These are phyloP conservation scores for Drosera capensis DNA, from an alignment of 148 eudicot species.

Conservation along the genomic window DNA sequence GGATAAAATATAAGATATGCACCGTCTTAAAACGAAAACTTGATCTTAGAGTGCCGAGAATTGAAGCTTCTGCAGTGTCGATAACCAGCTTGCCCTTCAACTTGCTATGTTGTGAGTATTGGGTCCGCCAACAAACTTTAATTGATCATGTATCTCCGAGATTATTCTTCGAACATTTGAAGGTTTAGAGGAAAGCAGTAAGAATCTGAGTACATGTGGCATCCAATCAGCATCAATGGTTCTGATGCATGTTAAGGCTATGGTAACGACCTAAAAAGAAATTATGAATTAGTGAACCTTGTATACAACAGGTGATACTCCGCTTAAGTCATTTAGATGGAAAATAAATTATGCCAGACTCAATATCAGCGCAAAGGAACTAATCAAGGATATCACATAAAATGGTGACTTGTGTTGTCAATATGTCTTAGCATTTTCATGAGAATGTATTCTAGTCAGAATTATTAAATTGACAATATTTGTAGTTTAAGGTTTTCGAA, in stretches of 20 bases:
- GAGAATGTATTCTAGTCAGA: too few species aligned
- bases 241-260: conserved; percentile 46
- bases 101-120: conserved; percentile 16
- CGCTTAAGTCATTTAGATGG: too few species aligned
- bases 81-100: conserved; percentile 31
- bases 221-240: conserved; percentile 39
- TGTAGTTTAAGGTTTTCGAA: too few species aligned
- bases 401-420: too few species aligned
- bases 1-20: conserved; percentile 1
- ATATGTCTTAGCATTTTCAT: too few species aligned
- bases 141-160: conserved; percentile 33
- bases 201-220: conserved; percentile 42
- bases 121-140: conserved; percentile 27
- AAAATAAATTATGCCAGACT: too few species aligned
- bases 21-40: conserved; percentile 49
- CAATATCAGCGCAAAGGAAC: too few species aligned
- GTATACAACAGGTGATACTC: too few species aligned
- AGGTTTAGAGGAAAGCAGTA: conserved; percentile 38
- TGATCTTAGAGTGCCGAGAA: conserved; percentile 39
- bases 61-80: conserved; percentile 27
- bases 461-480: too few species aligned
- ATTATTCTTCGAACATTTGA: conserved; percentile 39
- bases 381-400: too few species aligned
- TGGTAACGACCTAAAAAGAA: conserved; percentile 27
- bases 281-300: too few species aligned